phyloP scores from a whole-genome alignment of 768 basidiomycete genomes.

The Lepiota subincarnata region DNA sequence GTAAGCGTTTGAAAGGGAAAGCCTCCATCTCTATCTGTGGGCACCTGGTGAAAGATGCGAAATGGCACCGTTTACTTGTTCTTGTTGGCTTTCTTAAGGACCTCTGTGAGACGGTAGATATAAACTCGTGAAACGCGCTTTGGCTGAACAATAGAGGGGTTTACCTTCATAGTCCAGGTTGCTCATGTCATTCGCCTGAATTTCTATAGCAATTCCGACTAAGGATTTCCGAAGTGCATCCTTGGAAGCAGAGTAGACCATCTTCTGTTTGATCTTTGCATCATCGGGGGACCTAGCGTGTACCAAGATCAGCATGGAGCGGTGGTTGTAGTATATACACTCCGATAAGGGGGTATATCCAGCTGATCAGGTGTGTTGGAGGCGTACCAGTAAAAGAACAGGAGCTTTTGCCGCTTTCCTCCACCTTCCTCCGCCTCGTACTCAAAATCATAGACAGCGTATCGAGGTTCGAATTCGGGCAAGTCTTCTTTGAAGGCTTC shows the following conservation, averaged over 20 bases:
- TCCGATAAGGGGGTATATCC: neutral
- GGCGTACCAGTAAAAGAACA: constrained; percentile 82
- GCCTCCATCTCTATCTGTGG: neutral
- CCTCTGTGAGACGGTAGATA: no score
- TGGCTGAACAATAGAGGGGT: constrained; percentile 19
- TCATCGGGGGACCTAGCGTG: constrained; percentile 74
- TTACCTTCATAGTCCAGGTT: constrained; percentile 76
- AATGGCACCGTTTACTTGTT: no score
- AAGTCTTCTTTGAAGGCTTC: constrained; percentile 72
- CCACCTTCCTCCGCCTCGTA: constrained; percentile 62
- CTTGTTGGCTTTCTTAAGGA: no score
- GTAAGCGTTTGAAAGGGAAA: neutral
- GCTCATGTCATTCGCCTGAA: constrained; percentile 78
- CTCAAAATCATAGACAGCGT: constrained; percentile 92
- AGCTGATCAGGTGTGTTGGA: neutral
- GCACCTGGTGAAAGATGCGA: no score
- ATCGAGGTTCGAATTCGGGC: constrained; percentile 73
- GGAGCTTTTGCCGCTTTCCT: constrained; percentile 82
- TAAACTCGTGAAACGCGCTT: no score
- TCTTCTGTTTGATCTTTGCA: constrained; percentile 87
- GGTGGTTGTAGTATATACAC: neutral
- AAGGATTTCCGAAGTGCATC: constrained; percentile 72
- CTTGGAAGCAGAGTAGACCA: constrained; percentile 87
- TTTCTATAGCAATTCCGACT: constrained; percentile 71
- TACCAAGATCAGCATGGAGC: constrained; percentile 23